A percentile compares a stretch with the other conserved stretches of the same genome.
These are phyloP conservation scores for Pseudonitzschia delicatissima DNA, from an alignment of 108 stramenopile genomes.

Conservation along the genomic window DNA sequence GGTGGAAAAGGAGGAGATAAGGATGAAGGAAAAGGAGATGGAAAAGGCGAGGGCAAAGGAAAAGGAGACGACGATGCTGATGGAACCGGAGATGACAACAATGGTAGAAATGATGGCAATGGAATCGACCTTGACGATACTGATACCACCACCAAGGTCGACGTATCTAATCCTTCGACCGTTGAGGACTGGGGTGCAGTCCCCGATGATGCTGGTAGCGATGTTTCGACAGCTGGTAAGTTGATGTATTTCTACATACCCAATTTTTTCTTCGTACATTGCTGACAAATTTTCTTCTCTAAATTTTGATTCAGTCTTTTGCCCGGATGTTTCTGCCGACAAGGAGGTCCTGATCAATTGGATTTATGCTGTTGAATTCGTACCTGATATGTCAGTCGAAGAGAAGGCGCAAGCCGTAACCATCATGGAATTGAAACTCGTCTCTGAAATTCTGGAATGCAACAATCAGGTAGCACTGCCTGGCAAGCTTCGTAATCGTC, in stretches of 20 bases:
- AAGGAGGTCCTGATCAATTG: slow-evolving; percentile 8
- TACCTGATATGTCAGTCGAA: not conserved
- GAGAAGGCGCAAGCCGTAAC: not conserved
- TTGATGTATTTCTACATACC: not conserved
- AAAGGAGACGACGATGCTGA: not conserved
- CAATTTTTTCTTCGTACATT: not conserved
- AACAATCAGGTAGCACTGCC: not conserved
- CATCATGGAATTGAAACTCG: slow-evolving; percentile 9
- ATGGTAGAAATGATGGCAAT: not conserved
- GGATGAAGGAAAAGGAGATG: not conserved
- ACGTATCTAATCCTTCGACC: not conserved
- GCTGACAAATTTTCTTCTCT: not conserved
- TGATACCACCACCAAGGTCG: not conserved
- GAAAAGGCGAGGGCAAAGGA: not conserved
- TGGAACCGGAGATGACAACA: not conserved
- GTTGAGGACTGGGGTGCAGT: not conserved
- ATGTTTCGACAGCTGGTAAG: not conserved
- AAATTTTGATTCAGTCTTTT: slow-evolving; percentile 12
- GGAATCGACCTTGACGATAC: too few relatives aligned
- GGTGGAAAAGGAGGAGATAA: not conserved
- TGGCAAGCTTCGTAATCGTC: not conserved
- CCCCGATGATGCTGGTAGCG: not conserved
- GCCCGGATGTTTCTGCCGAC: slow-evolving; percentile 18
- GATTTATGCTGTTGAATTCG: slow-evolving; percentile 28
- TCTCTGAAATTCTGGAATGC: slow-evolving; percentile 3